A percentile compares a stretch with the other conserved stretches of the same genome.
Conservation (phyloP, 495 filamentous ascomycete genomes). For the Parathielavia hyrcaniae region DNA sequence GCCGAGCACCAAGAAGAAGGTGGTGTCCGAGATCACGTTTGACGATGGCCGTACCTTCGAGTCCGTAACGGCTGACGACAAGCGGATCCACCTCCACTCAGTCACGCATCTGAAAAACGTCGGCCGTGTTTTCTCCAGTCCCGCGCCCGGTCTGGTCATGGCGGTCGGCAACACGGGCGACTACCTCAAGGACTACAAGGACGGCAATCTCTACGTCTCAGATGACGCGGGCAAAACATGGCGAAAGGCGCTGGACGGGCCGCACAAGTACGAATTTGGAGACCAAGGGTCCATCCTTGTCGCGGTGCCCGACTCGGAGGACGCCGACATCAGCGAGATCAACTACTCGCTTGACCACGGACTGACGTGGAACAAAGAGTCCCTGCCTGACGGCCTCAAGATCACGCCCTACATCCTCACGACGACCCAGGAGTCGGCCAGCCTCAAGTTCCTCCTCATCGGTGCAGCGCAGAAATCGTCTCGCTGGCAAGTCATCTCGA, state of each 20-base stretch:
- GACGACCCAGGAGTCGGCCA: conserved; percentile 84
- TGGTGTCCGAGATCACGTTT: conserved; percentile 79
- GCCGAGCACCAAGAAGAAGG: conserved; percentile 50
- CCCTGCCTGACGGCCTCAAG: conserved; percentile 55
- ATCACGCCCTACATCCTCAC: conserved; percentile 65
- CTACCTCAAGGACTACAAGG: conserved; percentile 54
- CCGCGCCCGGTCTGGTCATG: conserved; percentile 87
- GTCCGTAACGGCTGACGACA: conserved; percentile 46
- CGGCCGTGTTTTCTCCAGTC: conserved; percentile 87
- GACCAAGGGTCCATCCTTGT: conserved; percentile 83
- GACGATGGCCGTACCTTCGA: conserved; percentile 83
- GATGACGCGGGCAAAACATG: conserved; percentile 87
- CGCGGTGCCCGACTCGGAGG: conserved; percentile 67
- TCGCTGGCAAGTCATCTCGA: conserved; percentile 54
- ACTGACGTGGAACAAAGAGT: conserved; percentile 61
- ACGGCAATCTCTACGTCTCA: conserved; percentile 78
- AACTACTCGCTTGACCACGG: conserved; percentile 85
- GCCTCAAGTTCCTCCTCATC: conserved; percentile 77
- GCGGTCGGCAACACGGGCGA: conserved; percentile 83
- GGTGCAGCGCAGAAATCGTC: conserved; percentile 43
- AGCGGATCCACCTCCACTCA: conserved; percentile 78
- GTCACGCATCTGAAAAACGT: conserved; percentile 72
- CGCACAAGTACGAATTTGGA: conserved; percentile 92
- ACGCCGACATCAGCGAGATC: conserved; percentile 48
- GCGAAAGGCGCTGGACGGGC: conserved; percentile 63